Conservation (phyloP, 2,329 filamentous ascomycete genomes). For the Botrytis pseudocinerea region DNA sequence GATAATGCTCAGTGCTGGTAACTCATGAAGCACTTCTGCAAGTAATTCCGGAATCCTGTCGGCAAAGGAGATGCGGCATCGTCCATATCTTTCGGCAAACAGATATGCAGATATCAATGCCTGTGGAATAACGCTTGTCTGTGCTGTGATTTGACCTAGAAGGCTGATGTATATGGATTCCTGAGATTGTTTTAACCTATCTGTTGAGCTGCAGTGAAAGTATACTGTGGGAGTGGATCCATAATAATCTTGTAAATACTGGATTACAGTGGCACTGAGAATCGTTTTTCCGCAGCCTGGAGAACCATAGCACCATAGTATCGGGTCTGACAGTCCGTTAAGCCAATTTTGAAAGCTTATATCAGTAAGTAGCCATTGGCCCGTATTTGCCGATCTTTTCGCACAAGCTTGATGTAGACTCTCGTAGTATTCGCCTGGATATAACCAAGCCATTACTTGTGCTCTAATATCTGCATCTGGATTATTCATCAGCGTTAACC, state of each 20-base stretch:
- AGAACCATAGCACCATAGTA: constrained; percentile 23
- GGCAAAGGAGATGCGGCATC: constrained; percentile 17
- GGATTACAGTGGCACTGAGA: constrained; percentile 17
- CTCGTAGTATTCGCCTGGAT: constrained; percentile 14
- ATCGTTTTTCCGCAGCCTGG: constrained; percentile 22
- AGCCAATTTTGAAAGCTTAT: constrained; percentile 19
- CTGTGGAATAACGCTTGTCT: not conserved
- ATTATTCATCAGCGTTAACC: constrained; percentile 10
- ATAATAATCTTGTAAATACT: constrained; percentile 14
- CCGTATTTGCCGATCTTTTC: constrained; percentile 19
- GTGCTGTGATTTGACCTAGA: constrained; percentile 14
- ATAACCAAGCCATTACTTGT: constrained; percentile 21
- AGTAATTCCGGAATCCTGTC: constrained; percentile 15
- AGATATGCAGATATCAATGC: constrained; percentile 17
- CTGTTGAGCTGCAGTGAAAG: constrained; percentile 21
- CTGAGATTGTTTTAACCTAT: constrained; percentile 14
- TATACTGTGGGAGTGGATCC: constrained; percentile 14
- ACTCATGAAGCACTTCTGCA: constrained; percentile 3
- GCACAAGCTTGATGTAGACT: constrained; percentile 19
- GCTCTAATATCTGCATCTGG: constrained; percentile 8
- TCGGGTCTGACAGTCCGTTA: not conserved
- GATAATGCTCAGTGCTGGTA: constrained; percentile 16
- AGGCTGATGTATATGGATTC: constrained; percentile 19
- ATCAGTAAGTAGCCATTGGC: constrained; percentile 15
- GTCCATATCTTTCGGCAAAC: constrained; percentile 19